phyloP scores from a whole-genome alignment of 305 asterid genomes.

The Nicotiana rustica region DNA sequence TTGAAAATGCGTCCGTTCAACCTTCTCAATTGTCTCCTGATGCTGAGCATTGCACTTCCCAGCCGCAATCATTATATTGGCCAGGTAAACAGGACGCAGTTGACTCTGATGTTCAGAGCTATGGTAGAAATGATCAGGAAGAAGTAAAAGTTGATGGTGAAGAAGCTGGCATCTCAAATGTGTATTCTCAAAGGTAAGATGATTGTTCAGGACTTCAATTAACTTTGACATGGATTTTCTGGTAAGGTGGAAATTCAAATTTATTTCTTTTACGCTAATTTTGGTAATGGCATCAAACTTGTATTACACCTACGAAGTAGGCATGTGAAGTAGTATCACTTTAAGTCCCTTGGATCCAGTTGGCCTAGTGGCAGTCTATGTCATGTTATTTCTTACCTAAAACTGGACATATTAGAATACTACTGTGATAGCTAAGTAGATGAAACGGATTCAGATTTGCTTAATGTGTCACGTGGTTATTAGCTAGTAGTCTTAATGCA shows the following conservation, averaged over 20 bases:
- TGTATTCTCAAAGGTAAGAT: slow-evolving; percentile 78
- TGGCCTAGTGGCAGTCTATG: background rate
- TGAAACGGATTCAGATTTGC: slow-evolving; percentile 12
- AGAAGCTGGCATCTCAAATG: slow-evolving; percentile 58
- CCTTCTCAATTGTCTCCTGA: slow-evolving; percentile 54
- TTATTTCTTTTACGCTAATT: slow-evolving; percentile 16
- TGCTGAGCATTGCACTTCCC: slow-evolving; percentile 56
- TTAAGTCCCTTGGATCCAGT: background rate
- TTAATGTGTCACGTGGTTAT: background rate
- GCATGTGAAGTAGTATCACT: slow-evolving; percentile 15
- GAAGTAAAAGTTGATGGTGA: slow-evolving; percentile 53
- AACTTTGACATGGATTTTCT: slow-evolving; percentile 11
- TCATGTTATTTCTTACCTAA: background rate
- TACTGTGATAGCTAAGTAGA: background rate
- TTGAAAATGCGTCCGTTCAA: slow-evolving; percentile 55
- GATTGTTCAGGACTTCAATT: background rate
- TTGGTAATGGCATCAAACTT: background rate
- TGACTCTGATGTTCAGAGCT: slow-evolving; percentile 52
- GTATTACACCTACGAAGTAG: slow-evolving; percentile 4
- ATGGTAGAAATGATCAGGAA: slow-evolving; percentile 49
- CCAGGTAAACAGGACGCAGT: slow-evolving; percentile 52
- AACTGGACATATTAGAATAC: background rate
- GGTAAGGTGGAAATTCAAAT: background rate
- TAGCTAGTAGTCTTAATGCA: slow-evolving; percentile 5
- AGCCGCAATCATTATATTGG: slow-evolving; percentile 54